These are phyloP conservation scores for Solanum chmielewskii DNA, from an alignment of 257 asterid species.

Conservation along the genomic window DNA sequence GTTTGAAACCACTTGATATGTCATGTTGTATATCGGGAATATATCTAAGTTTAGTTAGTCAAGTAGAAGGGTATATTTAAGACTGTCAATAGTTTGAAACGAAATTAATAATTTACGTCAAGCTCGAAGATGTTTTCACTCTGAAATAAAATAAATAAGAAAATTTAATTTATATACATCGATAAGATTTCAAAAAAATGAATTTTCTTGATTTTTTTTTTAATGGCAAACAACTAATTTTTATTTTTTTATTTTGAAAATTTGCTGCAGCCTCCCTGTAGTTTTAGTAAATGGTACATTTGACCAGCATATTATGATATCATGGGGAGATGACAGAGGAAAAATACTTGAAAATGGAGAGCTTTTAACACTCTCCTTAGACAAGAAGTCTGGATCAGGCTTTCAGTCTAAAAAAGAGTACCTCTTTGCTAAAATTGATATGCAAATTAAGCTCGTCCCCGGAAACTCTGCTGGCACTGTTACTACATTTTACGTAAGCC, in stretches of 20 bases:
- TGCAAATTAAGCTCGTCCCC: slow-evolving; percentile 70
- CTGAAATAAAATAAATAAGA: neutral
- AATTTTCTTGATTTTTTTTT: neutral
- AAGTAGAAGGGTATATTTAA: neutral
- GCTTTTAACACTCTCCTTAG: slow-evolving; percentile 58
- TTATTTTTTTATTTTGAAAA: neutral
- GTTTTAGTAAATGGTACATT: slow-evolving; percentile 44
- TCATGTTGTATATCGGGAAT: neutral
- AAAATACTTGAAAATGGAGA: slow-evolving; percentile 48
- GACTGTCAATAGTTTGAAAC: neutral
- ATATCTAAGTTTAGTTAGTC: neutral
- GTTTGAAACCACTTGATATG: neutral
- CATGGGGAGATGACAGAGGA: slow-evolving; percentile 63
- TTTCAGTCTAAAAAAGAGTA: slow-evolving; percentile 65
- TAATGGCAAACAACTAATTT: neutral
- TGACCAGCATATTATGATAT: slow-evolving; percentile 28
- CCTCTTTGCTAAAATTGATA: slow-evolving; percentile 51
- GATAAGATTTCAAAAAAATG: neutral
- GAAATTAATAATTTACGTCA: too few relatives aligned
- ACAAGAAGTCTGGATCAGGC: slow-evolving; percentile 55
- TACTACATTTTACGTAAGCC: slow-evolving; percentile 76
- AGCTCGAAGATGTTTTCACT: neutral
- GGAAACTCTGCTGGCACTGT: slow-evolving; percentile 87
- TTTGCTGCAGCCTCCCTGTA: slow-evolving; percentile 1
- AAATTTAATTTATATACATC: neutral